Percentiles rank a stretch among this genome's conserved stretches.
phyloP scores from a whole-genome alignment of 139 green algal species.

The Closterium sp. region DNA sequence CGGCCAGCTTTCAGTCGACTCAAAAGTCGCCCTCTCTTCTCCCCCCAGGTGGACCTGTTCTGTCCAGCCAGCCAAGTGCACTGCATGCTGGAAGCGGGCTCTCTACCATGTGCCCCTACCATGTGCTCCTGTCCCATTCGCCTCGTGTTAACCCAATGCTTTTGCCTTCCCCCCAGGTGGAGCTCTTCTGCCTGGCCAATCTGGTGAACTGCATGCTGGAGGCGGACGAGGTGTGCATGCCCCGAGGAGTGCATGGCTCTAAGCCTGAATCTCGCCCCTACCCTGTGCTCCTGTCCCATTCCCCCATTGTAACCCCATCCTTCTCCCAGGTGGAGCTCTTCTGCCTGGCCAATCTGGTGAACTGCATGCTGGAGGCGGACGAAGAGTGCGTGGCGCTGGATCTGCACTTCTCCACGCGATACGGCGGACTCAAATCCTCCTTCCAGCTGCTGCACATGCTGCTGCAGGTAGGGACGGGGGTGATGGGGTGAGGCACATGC shows the following conservation, averaged over 20 bases:
- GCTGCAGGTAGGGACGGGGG: constrained; percentile 56
- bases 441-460: constrained; percentile 76
- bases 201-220: constrained; percentile 95
- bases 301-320: too few species aligned
- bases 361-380: constrained; percentile 89
- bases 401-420: constrained; percentile 75
- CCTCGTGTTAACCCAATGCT: too few species aligned
- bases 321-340: too few species aligned
- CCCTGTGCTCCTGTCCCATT: too few species aligned
- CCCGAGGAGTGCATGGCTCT: constrained; percentile 93
- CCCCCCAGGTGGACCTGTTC: constrained; percentile 82
- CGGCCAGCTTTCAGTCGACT: too few species aligned
- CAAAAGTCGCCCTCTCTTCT: too few species aligned
- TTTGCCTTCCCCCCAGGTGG: too few species aligned
- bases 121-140: too few species aligned
- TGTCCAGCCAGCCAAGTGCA: constrained; percentile 92
- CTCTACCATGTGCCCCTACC: too few species aligned
- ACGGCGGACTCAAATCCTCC: constrained; percentile 20
- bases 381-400: constrained; percentile 96
- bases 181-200: constrained; percentile 92
- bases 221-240: too few species aligned
- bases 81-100: too few species aligned
- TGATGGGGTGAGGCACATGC: background rate
- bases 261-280: constrained; percentile 91
- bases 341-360: constrained; percentile 91